Conservation (phyloP, 179 eudicot genomes). For the Amaranthus tricolor region DNA sequence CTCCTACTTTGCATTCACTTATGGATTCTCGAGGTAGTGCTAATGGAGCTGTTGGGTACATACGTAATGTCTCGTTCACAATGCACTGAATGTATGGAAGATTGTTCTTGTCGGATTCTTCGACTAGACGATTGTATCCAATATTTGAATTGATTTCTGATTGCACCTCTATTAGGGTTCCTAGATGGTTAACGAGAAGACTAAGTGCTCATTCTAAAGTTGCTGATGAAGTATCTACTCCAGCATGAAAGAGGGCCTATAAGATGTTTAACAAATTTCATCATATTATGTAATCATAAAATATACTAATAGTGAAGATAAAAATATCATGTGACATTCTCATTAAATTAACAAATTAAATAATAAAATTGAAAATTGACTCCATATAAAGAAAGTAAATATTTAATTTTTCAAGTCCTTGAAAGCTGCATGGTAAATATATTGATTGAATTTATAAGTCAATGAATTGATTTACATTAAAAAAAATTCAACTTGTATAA, state of each 20-base stretch:
- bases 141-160: neutral
- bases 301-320: neutral
- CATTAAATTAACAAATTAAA: no score
- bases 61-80: constrained; percentile 1
- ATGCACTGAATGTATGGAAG: constrained; percentile 12
- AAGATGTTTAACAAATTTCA: neutral
- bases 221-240: constrained; percentile 2
- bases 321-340: no score
- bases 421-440: no score
- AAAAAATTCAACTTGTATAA: no score
- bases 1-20: neutral
- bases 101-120: neutral
- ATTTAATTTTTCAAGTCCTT: no score
- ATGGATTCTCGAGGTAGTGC: neutral
- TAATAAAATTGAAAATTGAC: no score
- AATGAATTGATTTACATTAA: no score
- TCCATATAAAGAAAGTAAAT: no score
- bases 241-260: constrained; percentile 10
- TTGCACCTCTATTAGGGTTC: neutral
- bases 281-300: neutral
- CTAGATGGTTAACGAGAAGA: constrained; percentile 8
- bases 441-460: no score
- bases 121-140: neutral
- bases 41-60: constrained; percentile 11
- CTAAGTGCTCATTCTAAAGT: constrained; percentile 2